Evolutionary conservation across 768 basidiomycete species (phyloP).

Genomic region (Lentinula detonsa): DNA sequence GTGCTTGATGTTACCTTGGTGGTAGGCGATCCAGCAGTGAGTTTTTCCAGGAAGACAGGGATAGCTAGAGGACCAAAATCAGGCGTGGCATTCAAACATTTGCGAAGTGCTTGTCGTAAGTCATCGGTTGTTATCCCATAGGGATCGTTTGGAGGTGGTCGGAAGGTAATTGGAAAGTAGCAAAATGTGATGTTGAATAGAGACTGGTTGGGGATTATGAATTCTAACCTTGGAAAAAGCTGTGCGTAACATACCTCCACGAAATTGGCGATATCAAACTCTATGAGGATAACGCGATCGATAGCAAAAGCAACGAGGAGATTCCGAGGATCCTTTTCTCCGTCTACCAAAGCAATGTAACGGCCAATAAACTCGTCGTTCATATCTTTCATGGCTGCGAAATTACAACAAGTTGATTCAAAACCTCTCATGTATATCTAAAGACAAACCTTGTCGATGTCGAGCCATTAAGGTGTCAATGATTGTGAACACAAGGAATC

Average conservation of each 20-base stretch:
- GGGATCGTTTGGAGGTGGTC: slow-evolving; percentile 89
- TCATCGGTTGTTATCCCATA: slow-evolving; percentile 90
- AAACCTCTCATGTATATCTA: neutral
- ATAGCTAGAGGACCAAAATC: slow-evolving; percentile 80
- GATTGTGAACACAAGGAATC: slow-evolving; percentile 76
- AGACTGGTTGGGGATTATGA: slow-evolving; percentile 37
- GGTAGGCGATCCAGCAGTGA: slow-evolving; percentile 70
- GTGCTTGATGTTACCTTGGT: slow-evolving; percentile 58
- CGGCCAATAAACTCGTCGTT: slow-evolving; percentile 66
- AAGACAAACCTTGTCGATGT: slow-evolving; percentile 55
- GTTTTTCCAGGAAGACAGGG: slow-evolving; percentile 88
- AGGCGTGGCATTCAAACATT: slow-evolving; percentile 74
- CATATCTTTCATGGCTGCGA: slow-evolving; percentile 62
- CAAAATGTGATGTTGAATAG: slow-evolving; percentile 95
- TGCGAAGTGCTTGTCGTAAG: slow-evolving; percentile 61
- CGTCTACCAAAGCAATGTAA: slow-evolving; percentile 81
- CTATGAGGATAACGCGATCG: slow-evolving; percentile 76
- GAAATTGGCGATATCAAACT: slow-evolving; percentile 72
- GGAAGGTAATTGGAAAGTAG: slow-evolving; percentile 97
- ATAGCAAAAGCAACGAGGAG: slow-evolving; percentile 87
- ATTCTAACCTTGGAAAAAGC: neutral
- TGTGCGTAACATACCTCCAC: slow-evolving; percentile 54
- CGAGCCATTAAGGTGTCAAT: slow-evolving; percentile 71
- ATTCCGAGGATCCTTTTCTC: slow-evolving; percentile 97
- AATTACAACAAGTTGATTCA: slow-evolving; percentile 1